Conservation (phyloP, 768 basidiomycete species). For the Lentinula edodes region DNA sequence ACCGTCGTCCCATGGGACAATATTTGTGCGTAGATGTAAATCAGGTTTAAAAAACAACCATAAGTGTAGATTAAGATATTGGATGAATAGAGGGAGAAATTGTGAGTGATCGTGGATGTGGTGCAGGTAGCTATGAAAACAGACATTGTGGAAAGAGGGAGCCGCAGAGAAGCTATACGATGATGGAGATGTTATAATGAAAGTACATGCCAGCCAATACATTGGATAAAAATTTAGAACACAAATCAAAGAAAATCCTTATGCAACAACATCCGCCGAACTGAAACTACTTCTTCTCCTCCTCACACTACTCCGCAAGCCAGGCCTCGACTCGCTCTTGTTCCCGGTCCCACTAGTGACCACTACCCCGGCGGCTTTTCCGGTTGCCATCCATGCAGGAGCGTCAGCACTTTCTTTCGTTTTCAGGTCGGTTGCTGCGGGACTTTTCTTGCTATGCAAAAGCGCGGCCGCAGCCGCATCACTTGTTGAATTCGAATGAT, state of each 20-base stretch:
- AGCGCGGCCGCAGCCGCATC: slow-evolving; percentile 41
- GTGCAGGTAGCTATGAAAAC: slow-evolving; percentile 4
- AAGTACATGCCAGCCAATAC: slow-evolving; percentile 5
- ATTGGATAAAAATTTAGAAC: slow-evolving; percentile 12
- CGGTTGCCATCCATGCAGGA: slow-evolving; percentile 64
- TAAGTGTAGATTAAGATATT: background rate
- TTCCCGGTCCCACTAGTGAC: background rate
- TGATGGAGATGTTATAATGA: slow-evolving; percentile 4
- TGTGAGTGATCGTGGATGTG: background rate
- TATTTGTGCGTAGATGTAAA: background rate
- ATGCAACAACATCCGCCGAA: slow-evolving; percentile 79
- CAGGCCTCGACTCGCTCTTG: slow-evolving; percentile 42
- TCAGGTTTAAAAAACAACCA: background rate
- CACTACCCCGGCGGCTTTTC: slow-evolving; percentile 50
- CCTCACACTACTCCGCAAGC: slow-evolving; percentile 60
- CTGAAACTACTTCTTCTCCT: slow-evolving; percentile 85
- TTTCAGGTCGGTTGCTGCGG: slow-evolving; percentile 34
- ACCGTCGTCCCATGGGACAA: background rate
- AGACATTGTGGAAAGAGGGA: background rate
- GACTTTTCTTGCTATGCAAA: slow-evolving; percentile 26
- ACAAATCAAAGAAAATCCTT: slow-evolving; percentile 8
- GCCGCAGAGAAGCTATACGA: background rate
- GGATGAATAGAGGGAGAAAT: background rate
- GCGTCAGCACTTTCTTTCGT: slow-evolving; percentile 77
- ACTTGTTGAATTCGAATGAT: slow-evolving; percentile 40